These are phyloP conservation scores for Ochetophila trinervis DNA, from an alignment of 306 rosid genomes.

Conservation along the genomic window DNA sequence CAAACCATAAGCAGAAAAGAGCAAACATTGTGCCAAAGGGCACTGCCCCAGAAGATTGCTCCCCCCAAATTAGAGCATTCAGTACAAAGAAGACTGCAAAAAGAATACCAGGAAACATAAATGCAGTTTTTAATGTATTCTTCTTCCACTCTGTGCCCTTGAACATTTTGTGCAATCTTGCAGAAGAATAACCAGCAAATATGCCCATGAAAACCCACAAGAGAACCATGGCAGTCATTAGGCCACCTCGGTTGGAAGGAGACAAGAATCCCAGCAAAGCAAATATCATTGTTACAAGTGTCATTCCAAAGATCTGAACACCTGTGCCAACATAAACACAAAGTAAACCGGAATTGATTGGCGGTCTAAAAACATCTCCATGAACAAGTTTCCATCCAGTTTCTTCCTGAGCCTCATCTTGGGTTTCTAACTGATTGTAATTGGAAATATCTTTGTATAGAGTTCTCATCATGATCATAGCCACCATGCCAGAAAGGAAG, in stretches of 20 bases:
- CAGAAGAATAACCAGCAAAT: conserved; percentile 93
- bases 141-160: conserved; percentile 98
- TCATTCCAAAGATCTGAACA: conserved; percentile 90
- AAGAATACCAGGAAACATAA: conserved; percentile 98
- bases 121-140: conserved; percentile 92
- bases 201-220: conserved; percentile 99
- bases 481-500: conserved; percentile 99
- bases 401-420: conserved; percentile 99
- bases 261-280: conserved; percentile 97
- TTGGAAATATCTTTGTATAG: conserved; percentile 94
- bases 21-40: conserved; percentile 99
- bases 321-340: conserved; percentile 99
- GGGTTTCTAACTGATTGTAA: conserved; percentile 95
- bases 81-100: conserved; percentile 82
- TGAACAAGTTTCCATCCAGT: conserved; percentile 99
- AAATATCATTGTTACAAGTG: conserved; percentile 98
- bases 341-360: conserved; percentile 79
- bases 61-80: conserved; percentile 95
- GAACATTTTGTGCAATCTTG: conserved; percentile 97
- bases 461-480: conserved; percentile 99
- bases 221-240: conserved; percentile 99
- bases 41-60: conserved; percentile 95
- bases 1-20: conserved; percentile 90
- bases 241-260: conserved; percentile 98
- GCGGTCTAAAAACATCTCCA: conserved; percentile 93